Evolutionary conservation across 306 rosid genomes (phyloP).

Genomic region (Gynostemma pentaphyllum): DNA sequence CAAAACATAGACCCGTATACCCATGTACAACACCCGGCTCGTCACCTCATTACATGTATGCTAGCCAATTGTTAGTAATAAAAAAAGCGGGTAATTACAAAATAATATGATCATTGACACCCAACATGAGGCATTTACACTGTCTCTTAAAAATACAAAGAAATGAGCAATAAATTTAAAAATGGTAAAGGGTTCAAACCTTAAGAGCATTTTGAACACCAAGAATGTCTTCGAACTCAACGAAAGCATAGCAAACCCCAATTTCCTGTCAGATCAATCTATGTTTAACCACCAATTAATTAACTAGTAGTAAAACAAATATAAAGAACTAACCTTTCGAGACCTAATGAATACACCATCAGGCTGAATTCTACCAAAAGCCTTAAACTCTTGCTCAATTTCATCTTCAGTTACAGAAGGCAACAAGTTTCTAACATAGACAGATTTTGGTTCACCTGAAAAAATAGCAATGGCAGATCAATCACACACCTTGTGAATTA

Average conservation of each 20-base stretch:
- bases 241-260: conserved; percentile 93
- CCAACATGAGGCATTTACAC: too few relatives aligned
- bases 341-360: conserved; percentile 84
- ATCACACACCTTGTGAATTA: background rate
- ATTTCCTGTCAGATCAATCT: conserved; percentile 55
- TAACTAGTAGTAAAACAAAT: background rate
- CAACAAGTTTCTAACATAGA: conserved; percentile 82
- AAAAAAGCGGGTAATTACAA: too few relatives aligned
- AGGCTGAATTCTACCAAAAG: conserved; percentile 64
- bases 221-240: conserved; percentile 76
- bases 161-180: background rate
- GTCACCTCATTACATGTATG: too few relatives aligned
- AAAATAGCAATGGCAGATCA: background rate
- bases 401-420: conserved; percentile 68
- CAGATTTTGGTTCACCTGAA: conserved; percentile 81
- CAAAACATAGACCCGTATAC: too few relatives aligned
- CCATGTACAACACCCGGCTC: too few relatives aligned
- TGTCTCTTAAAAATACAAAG: too few relatives aligned
- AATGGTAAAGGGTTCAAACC: conserved; percentile 28
- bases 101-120: too few relatives aligned
- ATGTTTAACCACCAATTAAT: conserved; percentile 14
- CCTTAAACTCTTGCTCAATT: conserved; percentile 65
- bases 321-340: conserved; percentile 44
- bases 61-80: too few relatives aligned
- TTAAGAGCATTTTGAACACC: conserved; percentile 81